These are phyloP conservation scores for Umbilicaria muhlenbergii DNA, from an alignment of 495 filamentous ascomycete species.

Conservation along the genomic window DNA sequence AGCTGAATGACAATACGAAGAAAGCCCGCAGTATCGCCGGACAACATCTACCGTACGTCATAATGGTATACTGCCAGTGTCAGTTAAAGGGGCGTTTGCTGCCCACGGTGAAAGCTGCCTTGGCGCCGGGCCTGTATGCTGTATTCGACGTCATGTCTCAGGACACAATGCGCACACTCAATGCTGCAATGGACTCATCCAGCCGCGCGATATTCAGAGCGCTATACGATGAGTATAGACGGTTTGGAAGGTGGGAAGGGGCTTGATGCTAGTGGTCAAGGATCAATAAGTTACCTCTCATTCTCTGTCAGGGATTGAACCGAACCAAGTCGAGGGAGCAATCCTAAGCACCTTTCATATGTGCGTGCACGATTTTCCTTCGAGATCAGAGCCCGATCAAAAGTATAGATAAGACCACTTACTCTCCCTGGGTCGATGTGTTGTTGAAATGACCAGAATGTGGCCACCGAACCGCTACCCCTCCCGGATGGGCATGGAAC, in stretches of 20 bases:
- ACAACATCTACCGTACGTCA: conserved; percentile 54
- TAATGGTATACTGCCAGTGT: conserved; percentile 55
- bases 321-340: no score
- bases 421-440: no score
- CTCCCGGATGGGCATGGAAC: no score
- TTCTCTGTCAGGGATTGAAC: no score
- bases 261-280: conserved; percentile 13
- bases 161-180: conserved; percentile 49
- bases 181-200: conserved; percentile 50
- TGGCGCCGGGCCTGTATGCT: conserved; percentile 58
- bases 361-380: no score
- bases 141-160: conserved; percentile 51
- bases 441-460: no score
- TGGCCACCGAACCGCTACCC: no score
- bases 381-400: no score
- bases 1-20: conserved; percentile 60
- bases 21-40: conserved; percentile 61
- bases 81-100: conserved; percentile 40
- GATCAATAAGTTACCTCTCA: no score
- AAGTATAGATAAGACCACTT: no score
- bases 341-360: no score
- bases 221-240: conserved; percentile 52
- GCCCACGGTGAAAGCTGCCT: conserved; percentile 46
- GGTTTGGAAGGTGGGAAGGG: conserved; percentile 57
- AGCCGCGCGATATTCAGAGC: conserved; percentile 56